A percentile compares a stretch with the other conserved stretches of the same genome.
Conservation (phyloP, 192 early-diverging fungal species). For the Backusella australiensis region DNA sequence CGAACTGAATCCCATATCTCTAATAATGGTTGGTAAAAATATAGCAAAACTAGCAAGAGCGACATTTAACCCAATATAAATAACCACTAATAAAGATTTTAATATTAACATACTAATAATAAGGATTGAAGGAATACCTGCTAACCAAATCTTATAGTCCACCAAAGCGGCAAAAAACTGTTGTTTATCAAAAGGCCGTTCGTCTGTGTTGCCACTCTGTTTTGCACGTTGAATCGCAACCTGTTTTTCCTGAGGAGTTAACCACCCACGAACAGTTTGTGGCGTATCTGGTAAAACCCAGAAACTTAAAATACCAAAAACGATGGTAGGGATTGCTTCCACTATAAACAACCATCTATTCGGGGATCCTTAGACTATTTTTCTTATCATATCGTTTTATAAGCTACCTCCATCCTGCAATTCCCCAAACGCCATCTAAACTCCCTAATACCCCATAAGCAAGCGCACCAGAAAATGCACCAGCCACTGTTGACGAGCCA, state of each 20-base stretch:
- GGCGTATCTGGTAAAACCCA: constrained; percentile 57
- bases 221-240: constrained; percentile 36
- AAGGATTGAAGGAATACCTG: constrained; percentile 11
- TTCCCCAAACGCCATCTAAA: constrained; percentile 44
- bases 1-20: constrained; percentile 34
- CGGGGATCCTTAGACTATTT: not conserved
- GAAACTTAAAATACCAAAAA: constrained; percentile 52
- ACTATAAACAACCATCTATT: constrained; percentile 67
- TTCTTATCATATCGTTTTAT: not conserved
- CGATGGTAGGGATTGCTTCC: constrained; percentile 61
- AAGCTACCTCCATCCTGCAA: constrained; percentile 56
- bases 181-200: constrained; percentile 17
- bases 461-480: constrained; percentile 69
- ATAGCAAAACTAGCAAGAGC: constrained; percentile 50
- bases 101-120: not conserved
- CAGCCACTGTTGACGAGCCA: constrained; percentile 65
- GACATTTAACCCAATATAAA: constrained; percentile 45
- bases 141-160: constrained; percentile 33
- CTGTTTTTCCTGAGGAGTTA: constrained; percentile 37
- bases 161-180: constrained; percentile 37
- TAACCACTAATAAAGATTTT: constrained; percentile 6
- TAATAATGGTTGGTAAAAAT: constrained; percentile 48
- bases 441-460: constrained; percentile 60
- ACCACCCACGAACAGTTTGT: constrained; percentile 19
- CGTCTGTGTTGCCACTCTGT: constrained; percentile 24